These are phyloP conservation scores for Castanea mollissima DNA, from an alignment of 306 rosid genomes.

Conservation along the genomic window DNA sequence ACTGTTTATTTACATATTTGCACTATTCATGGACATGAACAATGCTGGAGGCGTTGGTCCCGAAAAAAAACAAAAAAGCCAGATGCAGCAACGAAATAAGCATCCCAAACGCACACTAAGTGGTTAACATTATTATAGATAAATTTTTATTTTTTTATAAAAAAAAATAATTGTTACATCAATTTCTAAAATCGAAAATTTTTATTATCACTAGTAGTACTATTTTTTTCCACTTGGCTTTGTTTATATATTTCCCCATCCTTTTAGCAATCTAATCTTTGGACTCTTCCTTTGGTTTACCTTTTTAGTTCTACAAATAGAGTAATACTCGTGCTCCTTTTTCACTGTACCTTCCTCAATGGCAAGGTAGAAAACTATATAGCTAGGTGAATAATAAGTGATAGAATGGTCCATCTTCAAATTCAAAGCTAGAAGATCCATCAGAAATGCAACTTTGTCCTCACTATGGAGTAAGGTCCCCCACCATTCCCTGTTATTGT, in stretches of 20 bases:
- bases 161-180: too few species aligned
- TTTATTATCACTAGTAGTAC: too few species aligned
- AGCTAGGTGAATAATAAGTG: conserved; percentile 8
- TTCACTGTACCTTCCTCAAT: neutral
- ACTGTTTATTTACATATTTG: too few species aligned
- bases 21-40: too few species aligned
- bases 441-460: neutral
- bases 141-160: too few species aligned
- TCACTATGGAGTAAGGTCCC: conserved; percentile 13
- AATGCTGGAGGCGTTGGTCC: too few species aligned
- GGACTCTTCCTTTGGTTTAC: neutral
- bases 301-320: neutral
- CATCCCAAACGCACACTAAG: too few species aligned
- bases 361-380: conserved; percentile 13
- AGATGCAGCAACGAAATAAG: too few species aligned
- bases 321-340: neutral
- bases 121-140: too few species aligned
- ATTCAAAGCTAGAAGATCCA: neutral
- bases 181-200: too few species aligned
- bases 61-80: too few species aligned
- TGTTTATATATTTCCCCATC: neutral
- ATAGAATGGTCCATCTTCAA: conserved; percentile 22
- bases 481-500: conserved; percentile 27
- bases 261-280: neutral
- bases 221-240: too few species aligned